phyloP scores from a whole-genome alignment of 495 filamentous ascomycete genomes.

The Rostrohypoxylon terebratum region DNA sequence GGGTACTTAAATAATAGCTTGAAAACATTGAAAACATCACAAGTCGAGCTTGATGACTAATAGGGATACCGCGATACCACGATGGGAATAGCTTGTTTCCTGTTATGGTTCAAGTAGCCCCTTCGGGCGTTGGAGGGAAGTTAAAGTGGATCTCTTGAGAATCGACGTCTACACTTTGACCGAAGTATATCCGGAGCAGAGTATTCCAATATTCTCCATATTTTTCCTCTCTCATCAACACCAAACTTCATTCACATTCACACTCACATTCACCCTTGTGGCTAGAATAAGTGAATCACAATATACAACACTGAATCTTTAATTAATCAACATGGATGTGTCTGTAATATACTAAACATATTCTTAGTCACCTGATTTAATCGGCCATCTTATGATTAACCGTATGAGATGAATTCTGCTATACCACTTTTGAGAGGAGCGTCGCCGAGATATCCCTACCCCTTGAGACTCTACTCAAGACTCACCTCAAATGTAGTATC shows the following conservation, averaged over 20 bases:
- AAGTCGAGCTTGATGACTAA: slow-evolving; percentile 10
- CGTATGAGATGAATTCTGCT: slow-evolving; percentile 38
- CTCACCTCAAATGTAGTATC: slow-evolving; percentile 20
- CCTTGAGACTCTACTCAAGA: slow-evolving; percentile 32
- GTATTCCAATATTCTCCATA: slow-evolving; percentile 5
- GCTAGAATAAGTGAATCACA: slow-evolving; percentile 17
- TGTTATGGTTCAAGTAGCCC: neutral
- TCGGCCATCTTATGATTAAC: slow-evolving; percentile 15
- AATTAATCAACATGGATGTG: slow-evolving; percentile 25
- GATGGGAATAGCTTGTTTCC: neutral
- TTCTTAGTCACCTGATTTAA: neutral
- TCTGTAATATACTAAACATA: slow-evolving; percentile 19
- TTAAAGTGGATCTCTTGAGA: slow-evolving; percentile 17
- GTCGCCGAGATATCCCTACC: slow-evolving; percentile 24
- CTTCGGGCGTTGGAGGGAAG: slow-evolving; percentile 13
- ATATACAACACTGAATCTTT: slow-evolving; percentile 3
- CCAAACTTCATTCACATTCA: slow-evolving; percentile 8
- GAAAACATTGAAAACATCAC: neutral
- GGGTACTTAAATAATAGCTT: neutral
- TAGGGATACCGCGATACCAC: neutral
- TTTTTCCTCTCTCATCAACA: slow-evolving; percentile 12
- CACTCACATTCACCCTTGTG: neutral
- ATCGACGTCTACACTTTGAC: slow-evolving; percentile 10
- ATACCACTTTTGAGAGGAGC: slow-evolving; percentile 40
- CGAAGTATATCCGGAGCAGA: slow-evolving; percentile 26